Conservation (phyloP, 352 stramenopile genomes). For the Phytophthora parvispora region DNA sequence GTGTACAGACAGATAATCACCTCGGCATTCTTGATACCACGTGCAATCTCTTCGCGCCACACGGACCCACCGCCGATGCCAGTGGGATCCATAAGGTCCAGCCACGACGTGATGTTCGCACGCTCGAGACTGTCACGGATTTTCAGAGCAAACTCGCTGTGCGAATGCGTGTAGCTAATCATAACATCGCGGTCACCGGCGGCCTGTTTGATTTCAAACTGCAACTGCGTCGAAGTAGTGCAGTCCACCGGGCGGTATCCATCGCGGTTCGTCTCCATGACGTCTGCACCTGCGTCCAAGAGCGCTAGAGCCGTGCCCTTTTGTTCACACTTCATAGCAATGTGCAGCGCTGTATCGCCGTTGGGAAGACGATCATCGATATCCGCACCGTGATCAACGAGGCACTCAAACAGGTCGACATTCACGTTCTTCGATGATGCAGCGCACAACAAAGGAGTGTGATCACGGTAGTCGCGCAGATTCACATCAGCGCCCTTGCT, state of each 20-base stretch:
- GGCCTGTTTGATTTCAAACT: constrained; percentile 86
- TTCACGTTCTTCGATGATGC: constrained; percentile 63
- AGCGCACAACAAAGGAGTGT: constrained; percentile 77
- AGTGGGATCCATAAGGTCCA: constrained; percentile 84
- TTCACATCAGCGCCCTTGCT: constrained; percentile 61
- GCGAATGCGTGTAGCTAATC: constrained; percentile 91
- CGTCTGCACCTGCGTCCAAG: constrained; percentile 60
- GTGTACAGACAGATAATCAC: constrained; percentile 81
- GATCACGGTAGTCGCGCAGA: constrained; percentile 62
- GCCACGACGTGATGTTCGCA: constrained; percentile 81
- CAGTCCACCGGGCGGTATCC: constrained; percentile 80
- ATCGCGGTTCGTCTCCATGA: constrained; percentile 76
- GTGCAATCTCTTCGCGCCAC: constrained; percentile 86
- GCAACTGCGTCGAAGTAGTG: constrained; percentile 84
- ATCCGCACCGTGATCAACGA: constrained; percentile 63
- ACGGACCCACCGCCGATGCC: constrained; percentile 84
- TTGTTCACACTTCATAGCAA: constrained; percentile 80
- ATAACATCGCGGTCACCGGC: constrained; percentile 87
- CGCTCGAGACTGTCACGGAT: constrained; percentile 77
- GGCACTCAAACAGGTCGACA: constrained; percentile 59
- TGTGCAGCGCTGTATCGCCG: constrained; percentile 78
- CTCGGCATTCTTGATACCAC: constrained; percentile 79
- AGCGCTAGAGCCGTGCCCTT: constrained; percentile 71
- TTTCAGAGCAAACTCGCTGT: constrained; percentile 77
- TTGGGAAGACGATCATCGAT: constrained; percentile 77